Evolutionary conservation across 2,329 filamentous ascomycete species (phyloP).

Genomic region (Bipolaris cookei): DNA sequence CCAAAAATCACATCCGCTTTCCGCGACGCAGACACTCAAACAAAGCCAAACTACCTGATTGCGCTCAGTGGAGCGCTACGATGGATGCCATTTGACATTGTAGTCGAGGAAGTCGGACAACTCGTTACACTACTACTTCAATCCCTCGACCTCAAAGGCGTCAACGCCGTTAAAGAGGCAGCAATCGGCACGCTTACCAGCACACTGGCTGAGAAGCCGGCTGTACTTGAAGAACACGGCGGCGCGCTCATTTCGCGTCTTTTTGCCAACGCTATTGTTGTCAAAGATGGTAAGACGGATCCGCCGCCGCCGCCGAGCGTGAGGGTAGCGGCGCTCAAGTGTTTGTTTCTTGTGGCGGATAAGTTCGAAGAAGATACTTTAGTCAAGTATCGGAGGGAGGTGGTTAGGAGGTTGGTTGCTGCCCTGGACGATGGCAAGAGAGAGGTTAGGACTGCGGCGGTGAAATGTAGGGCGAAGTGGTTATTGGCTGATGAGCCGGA

Average conservation of each 20-base stretch:
- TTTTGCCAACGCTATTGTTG: conserved; percentile 52
- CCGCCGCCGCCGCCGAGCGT: conserved; percentile 48
- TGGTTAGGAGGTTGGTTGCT: conserved; percentile 61
- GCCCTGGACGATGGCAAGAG: conserved; percentile 69
- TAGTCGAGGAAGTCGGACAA: conserved; percentile 64
- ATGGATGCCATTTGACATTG: conserved; percentile 64
- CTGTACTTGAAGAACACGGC: conserved; percentile 61
- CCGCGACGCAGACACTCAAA: conserved; percentile 50
- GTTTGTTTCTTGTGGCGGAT: conserved; percentile 56
- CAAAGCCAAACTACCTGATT: conserved; percentile 67
- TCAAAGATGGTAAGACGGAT: conserved; percentile 18
- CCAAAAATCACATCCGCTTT: conserved; percentile 63
- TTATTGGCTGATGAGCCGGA: conserved; percentile 65
- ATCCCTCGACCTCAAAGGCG: conserved; percentile 62
- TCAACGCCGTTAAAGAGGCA: conserved; percentile 63
- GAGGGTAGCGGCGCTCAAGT: conserved; percentile 56
- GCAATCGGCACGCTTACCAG: conserved; percentile 65
- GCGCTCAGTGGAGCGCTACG: conserved; percentile 67
- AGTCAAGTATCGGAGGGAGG: conserved; percentile 62
- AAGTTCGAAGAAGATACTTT: conserved; percentile 59
- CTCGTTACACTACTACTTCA: conserved; percentile 68
- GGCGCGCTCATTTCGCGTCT: conserved; percentile 64
- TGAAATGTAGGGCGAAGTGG: conserved; percentile 67
- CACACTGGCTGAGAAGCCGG: conserved; percentile 64
- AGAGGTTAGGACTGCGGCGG: conserved; percentile 66